These are phyloP conservation scores for Leishmania amazonensis DNA, from an alignment of 208 protist species.

Conservation along the genomic window DNA sequence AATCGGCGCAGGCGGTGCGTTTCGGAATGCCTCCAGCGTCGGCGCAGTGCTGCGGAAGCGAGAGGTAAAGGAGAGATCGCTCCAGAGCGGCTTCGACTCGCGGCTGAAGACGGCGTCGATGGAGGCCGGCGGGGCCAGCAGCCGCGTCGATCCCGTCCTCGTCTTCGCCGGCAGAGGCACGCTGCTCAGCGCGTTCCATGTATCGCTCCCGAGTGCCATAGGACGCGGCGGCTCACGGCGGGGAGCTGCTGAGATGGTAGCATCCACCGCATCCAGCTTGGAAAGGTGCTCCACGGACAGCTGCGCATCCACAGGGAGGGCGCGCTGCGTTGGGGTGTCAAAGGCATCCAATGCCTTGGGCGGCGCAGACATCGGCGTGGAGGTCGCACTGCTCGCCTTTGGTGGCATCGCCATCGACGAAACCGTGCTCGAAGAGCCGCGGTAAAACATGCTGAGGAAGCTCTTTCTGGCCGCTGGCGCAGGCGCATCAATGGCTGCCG, in stretches of 20 bases:
- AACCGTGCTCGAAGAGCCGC: slow-evolving; percentile 5
- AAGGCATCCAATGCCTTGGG: slow-evolving; percentile 17
- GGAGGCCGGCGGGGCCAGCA: slow-evolving; percentile 26
- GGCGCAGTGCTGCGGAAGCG: slow-evolving; percentile 33
- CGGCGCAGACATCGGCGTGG: not conserved
- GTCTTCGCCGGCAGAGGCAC: slow-evolving; percentile 23
- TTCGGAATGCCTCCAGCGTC: slow-evolving; percentile 47
- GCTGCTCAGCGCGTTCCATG: slow-evolving; percentile 40
- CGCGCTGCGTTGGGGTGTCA: slow-evolving; percentile 31
- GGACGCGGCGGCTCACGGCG: slow-evolving; percentile 28
- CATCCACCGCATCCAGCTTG: slow-evolving; percentile 14
- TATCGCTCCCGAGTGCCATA: slow-evolving; percentile 44
- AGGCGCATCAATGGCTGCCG: slow-evolving; percentile 32
- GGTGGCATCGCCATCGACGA: not conserved
- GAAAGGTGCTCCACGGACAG: slow-evolving; percentile 35
- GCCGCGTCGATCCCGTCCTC: not conserved
- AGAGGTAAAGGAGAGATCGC: slow-evolving; percentile 37
- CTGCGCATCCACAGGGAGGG: slow-evolving; percentile 39
- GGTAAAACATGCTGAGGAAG: slow-evolving; percentile 50
- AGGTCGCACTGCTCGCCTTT: not conserved
- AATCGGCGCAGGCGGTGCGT: slow-evolving; percentile 10
- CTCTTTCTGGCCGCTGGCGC: slow-evolving; percentile 19
- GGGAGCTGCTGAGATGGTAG: slow-evolving; percentile 9
- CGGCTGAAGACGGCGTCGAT: slow-evolving; percentile 33
- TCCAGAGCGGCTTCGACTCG: slow-evolving; percentile 47